Evolutionary conservation across 306 rosid genomes (phyloP).

Genomic region (Cucumis cinereus): DNA sequence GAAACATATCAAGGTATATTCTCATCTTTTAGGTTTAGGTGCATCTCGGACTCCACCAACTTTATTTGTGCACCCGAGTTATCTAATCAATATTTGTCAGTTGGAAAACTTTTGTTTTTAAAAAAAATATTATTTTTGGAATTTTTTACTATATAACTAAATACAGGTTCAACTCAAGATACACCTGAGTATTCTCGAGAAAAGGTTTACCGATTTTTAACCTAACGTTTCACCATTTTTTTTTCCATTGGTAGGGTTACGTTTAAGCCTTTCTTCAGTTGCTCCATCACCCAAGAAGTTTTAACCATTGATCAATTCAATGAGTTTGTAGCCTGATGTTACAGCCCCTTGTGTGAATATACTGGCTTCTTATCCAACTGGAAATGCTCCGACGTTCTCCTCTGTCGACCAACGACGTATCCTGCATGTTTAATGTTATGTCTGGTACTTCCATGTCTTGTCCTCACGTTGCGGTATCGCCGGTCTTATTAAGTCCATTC

Average conservation of each 20-base stretch:
- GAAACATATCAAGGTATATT: background rate
- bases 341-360: conserved; percentile 3
- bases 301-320: background rate
- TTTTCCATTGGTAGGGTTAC: background rate
- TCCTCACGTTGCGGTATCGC: conserved; percentile 1
- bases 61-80: too few species aligned
- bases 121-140: too few species aligned
- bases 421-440: background rate
- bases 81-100: too few species aligned
- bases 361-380: background rate
- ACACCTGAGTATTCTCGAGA: background rate
- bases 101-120: too few species aligned
- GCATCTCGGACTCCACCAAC: too few species aligned
- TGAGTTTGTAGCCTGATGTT: background rate
- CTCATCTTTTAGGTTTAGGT: background rate
- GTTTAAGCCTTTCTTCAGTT: background rate
- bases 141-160: too few species aligned
- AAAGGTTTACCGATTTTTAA: background rate
- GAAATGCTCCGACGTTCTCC: background rate
- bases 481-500: background rate
- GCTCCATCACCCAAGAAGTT: background rate
- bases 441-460: conserved; percentile 10
- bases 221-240: background rate
- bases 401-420: background rate
- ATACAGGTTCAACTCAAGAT: too few species aligned